Evolutionary conservation across 2,329 filamentous ascomycete species (phyloP).

Genomic region (Trichoderma guizhouense): DNA sequence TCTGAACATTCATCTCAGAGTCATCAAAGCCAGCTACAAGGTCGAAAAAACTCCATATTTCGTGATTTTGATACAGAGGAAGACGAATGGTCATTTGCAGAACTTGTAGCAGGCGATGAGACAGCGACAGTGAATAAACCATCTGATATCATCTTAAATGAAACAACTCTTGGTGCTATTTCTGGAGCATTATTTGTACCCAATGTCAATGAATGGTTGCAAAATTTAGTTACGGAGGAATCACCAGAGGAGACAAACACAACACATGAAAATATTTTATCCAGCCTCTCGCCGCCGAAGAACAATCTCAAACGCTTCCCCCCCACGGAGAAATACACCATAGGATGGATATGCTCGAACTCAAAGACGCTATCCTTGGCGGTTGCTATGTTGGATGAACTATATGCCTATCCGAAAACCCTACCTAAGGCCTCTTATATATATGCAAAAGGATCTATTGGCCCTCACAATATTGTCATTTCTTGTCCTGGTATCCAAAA

Average conservation of each 20-base stretch:
- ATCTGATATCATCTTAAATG: not conserved
- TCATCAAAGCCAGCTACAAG: not conserved
- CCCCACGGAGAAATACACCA: not conserved
- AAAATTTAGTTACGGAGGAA: not conserved
- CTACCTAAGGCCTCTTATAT: not conserved
- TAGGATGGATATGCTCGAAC: not conserved
- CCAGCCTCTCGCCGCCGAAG: not conserved
- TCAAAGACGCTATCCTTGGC: not conserved
- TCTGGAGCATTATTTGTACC: not conserved
- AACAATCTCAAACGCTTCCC: not conserved
- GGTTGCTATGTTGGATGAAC: not conserved
- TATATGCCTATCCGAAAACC: not conserved
- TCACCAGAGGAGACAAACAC: not conserved
- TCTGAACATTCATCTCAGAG: not conserved
- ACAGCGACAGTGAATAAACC: not conserved
- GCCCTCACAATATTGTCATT: not conserved
- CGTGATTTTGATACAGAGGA: not conserved
- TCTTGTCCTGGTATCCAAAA: not conserved
- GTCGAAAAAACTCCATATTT: not conserved
- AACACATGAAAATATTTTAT: not conserved
- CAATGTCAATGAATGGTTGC: not conserved
- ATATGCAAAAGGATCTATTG: not conserved
- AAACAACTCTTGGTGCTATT: not conserved
- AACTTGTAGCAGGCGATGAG: not conserved
- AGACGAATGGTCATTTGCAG: not conserved